Evolutionary conservation across 2,329 filamentous ascomycete species (phyloP).

Genomic region (Arachnomyces sp.): DNA sequence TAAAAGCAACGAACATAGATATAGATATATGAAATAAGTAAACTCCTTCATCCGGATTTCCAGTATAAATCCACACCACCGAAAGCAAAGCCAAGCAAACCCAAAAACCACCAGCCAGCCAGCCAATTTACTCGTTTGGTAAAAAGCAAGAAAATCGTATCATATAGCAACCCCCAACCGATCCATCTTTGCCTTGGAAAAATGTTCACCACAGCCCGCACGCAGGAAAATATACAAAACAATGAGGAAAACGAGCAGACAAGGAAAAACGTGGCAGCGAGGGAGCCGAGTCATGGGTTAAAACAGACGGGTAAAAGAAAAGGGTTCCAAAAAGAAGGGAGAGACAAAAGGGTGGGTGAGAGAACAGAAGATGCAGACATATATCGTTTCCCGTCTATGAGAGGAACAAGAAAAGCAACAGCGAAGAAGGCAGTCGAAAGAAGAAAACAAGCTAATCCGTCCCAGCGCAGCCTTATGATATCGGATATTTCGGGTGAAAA

Average conservation of each 20-base stretch:
- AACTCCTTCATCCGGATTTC: too few relatives aligned
- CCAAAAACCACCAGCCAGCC: slow-evolving; percentile 16
- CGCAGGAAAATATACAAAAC: slow-evolving; percentile 14
- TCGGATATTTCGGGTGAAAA: too few relatives aligned
- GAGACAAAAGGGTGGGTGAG: slow-evolving; percentile 20
- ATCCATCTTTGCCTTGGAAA: background rate
- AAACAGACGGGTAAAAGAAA: slow-evolving; percentile 1
- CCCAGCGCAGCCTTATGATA: slow-evolving; percentile 11
- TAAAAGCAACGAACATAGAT: too few relatives aligned
- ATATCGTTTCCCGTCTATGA: slow-evolving; percentile 37
- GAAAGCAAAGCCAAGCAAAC: slow-evolving; percentile 15
- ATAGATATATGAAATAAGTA: too few relatives aligned
- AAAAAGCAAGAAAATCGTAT: slow-evolving; percentile 24
- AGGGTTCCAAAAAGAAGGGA: slow-evolving; percentile 14
- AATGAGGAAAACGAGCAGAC: slow-evolving; percentile 17
- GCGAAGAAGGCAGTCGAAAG: slow-evolving; percentile 21
- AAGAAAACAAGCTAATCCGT: slow-evolving; percentile 27
- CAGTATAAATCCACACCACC: slow-evolving; percentile 21
- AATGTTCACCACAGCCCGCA: slow-evolving; percentile 11
- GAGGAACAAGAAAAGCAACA: too few relatives aligned
- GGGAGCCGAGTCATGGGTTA: slow-evolving; percentile 1
- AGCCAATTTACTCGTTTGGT: slow-evolving; percentile 20
- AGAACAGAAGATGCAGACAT: slow-evolving; percentile 36
- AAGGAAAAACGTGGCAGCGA: slow-evolving; percentile 13
- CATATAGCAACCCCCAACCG: slow-evolving; percentile 23